phyloP scores from a whole-genome alignment of 2,329 filamentous ascomycete genomes.

The Aspergillus caelatus region DNA sequence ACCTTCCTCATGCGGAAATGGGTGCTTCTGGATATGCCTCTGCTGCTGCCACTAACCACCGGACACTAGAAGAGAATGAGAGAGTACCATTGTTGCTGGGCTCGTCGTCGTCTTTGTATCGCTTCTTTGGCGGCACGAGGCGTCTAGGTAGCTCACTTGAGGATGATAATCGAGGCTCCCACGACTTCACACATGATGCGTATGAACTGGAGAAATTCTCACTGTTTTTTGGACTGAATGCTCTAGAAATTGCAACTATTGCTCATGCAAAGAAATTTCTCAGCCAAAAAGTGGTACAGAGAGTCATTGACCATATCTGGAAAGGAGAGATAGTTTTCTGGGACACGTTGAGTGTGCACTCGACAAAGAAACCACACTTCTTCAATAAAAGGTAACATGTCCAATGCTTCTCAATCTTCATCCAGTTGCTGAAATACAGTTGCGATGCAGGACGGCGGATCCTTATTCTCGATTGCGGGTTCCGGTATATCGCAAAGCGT shows the following conservation, averaged over 20 bases:
- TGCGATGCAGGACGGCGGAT: conserved; percentile 60
- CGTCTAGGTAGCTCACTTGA: conserved; percentile 36
- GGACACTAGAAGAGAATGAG: conserved; percentile 24
- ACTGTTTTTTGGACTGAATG: conserved; percentile 78
- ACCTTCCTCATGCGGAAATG: conserved; percentile 25
- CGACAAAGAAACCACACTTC: conserved; percentile 73
- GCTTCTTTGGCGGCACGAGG: conserved; percentile 40
- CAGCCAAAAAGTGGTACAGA: conserved; percentile 77
- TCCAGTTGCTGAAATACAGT: conserved; percentile 2
- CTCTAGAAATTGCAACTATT: conserved; percentile 82
- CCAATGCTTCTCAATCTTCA: not conserved
- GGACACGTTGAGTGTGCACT: conserved; percentile 73
- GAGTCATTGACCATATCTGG: conserved; percentile 83
- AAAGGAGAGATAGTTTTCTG: conserved; percentile 85
- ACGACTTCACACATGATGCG: conserved; percentile 47
- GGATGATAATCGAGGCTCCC: conserved; percentile 51
- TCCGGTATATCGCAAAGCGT: conserved; percentile 81
- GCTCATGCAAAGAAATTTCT: conserved; percentile 83
- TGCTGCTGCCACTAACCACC: conserved; percentile 6
- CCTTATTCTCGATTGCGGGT: conserved; percentile 76
- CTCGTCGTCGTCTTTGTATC: conserved; percentile 26
- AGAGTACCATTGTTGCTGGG: conserved; percentile 34
- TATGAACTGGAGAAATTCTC: conserved; percentile 65
- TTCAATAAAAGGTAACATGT: conserved; percentile 63
- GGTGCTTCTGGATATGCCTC: conserved; percentile 20